Evolutionary conservation across 257 asterid genomes (phyloP).

Genomic region (Gentiana macrophylla): DNA sequence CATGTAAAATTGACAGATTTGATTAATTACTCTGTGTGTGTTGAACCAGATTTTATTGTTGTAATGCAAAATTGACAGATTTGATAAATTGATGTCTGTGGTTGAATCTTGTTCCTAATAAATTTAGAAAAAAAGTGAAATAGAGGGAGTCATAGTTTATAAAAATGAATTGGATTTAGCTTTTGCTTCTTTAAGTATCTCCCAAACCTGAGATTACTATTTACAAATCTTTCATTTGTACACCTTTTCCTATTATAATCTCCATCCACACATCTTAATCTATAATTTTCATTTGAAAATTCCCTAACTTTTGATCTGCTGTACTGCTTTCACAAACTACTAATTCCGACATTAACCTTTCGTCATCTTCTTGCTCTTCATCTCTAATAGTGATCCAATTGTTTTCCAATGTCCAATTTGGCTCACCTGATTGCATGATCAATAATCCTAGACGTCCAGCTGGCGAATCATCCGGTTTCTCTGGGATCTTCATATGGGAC

Average conservation of each 20-base stretch:
- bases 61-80: too few relatives aligned
- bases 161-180: neutral
- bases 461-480: slow-evolving; percentile 6
- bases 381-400: slow-evolving; percentile 45
- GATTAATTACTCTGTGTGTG: too few relatives aligned
- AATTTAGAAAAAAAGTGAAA: too few relatives aligned
- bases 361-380: slow-evolving; percentile 9
- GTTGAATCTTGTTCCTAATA: too few relatives aligned
- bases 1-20: too few relatives aligned
- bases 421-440: slow-evolving; percentile 15
- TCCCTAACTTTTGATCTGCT: slow-evolving; percentile 5
- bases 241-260: neutral
- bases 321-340: slow-evolving; percentile 10
- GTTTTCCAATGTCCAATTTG: slow-evolving; percentile 26
- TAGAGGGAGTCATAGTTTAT: too few relatives aligned
- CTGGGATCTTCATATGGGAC: slow-evolving; percentile 1
- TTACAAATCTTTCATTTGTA: slow-evolving; percentile 9
- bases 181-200: slow-evolving; percentile 4
- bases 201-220: slow-evolving; percentile 13
- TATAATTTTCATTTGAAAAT: slow-evolving; percentile 2
- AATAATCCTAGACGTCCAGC: slow-evolving; percentile 20
- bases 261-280: slow-evolving; percentile 2
- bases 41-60: too few relatives aligned
- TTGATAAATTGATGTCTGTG: too few relatives aligned
- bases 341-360: slow-evolving; percentile 3